These are phyloP conservation scores for Phytophthora cryptogea DNA, from an alignment of 352 stramenopile species.

Conservation along the genomic window DNA sequence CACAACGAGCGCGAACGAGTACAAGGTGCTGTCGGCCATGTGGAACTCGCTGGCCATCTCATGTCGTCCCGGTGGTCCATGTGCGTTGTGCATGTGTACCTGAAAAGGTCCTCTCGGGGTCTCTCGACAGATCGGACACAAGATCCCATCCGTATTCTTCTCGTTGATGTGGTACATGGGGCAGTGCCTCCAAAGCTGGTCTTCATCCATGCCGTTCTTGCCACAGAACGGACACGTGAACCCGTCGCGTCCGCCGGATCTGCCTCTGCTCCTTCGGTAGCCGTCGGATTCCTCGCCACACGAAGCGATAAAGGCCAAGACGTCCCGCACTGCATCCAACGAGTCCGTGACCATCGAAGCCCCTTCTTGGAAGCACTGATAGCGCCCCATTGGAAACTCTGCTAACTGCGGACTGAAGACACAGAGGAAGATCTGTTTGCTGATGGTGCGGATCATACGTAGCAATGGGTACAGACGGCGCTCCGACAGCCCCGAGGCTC, in stretches of 20 bases:
- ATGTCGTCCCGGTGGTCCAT: constrained; percentile 72
- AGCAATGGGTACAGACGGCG: constrained; percentile 57
- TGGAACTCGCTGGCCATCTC: constrained; percentile 86
- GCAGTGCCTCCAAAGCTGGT: constrained; percentile 84
- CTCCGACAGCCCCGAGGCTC: constrained; percentile 57
- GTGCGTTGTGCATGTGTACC: constrained; percentile 86
- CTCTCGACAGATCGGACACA: constrained; percentile 78
- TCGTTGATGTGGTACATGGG: constrained; percentile 89
- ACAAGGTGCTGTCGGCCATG: constrained; percentile 73
- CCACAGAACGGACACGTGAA: constrained; percentile 80
- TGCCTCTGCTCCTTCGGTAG: constrained; percentile 25
- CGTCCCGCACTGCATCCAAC: constrained; percentile 58
- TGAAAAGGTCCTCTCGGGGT: constrained; percentile 73
- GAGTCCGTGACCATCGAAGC: constrained; percentile 85
- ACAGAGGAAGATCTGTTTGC: constrained; percentile 84
- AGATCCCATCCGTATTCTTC: constrained; percentile 69
- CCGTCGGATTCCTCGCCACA: constrained; percentile 25
- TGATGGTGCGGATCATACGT: constrained; percentile 71
- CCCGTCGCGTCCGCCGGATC: constrained; percentile 24
- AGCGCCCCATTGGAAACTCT: constrained; percentile 70
- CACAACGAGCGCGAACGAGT: constrained; percentile 86
- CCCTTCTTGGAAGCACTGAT: constrained; percentile 78
- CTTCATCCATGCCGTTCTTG: constrained; percentile 74
- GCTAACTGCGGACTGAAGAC: constrained; percentile 80
- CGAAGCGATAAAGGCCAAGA: constrained; percentile 71